Evolutionary conservation across 2,329 filamentous ascomycete species (phyloP), one percentile per base, ranked within the genome.

Genomic region (Incumbomyces delicatus): DNA sequence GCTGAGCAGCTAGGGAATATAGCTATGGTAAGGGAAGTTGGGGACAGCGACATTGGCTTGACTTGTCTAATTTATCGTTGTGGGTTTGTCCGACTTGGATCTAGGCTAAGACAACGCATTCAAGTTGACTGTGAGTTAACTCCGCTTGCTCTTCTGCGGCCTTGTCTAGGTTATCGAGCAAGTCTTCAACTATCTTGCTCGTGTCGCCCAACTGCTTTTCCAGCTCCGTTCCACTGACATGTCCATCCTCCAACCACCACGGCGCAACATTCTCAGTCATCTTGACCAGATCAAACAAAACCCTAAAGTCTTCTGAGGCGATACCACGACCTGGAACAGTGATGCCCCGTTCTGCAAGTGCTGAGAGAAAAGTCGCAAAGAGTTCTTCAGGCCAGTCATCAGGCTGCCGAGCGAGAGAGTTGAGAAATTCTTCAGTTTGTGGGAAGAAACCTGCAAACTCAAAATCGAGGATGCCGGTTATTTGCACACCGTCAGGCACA

Each of bases 371-470:
- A 5, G 22, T 36, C 14, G 33, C 47, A 29, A 49, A 55, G 27
- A 44, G 42, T 8, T 41, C 20, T 16, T 47, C 13, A 10, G 47
- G 44, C 53, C 53, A 55, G 31, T 53, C 51, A n/a, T 42, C 35
- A 17, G 54, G 49, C 13, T 48, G 36, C 36, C 51, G 51, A 31
- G 50, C 49, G 16, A 55, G 31, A 5, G 35, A 47, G 17, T 50
- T 49, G 34, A 48, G 47, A 33, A 53, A 64, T 38, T 64, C 58
- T 49, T 60, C 60, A 52, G 54, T 58, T 6, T 58, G 39, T 30
- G 59, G 57, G 14, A 54, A 59, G 40, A 54, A 62, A 13, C 59
- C 60, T 29, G 61, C 56, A 42, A 59, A 60, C 41, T 64, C 61
- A 53, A 57, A 61, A 31, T 63, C 59, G 17, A 63, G 54, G 37